These are phyloP conservation scores for Apophysomyces trapeziformis DNA, from an alignment of 371 early-diverging fungal species.

Conservation along the genomic window DNA sequence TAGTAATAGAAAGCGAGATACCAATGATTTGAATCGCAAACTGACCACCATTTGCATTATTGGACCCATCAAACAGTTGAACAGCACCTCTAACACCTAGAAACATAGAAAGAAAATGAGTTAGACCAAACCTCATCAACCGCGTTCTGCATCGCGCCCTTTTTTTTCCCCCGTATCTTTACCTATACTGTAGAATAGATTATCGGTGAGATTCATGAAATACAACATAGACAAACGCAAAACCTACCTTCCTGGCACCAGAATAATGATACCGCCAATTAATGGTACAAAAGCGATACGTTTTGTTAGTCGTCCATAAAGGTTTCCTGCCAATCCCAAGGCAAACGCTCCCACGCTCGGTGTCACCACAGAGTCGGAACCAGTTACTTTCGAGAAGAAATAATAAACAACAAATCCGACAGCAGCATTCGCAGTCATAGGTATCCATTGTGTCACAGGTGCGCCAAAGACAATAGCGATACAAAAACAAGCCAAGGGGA, in stretches of 20 bases:
- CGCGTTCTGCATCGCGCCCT: no score
- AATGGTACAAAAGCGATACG: constrained; percentile 39
- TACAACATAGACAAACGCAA: neutral
- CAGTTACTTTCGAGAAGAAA: constrained; percentile 31
- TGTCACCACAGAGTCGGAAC: constrained; percentile 28
- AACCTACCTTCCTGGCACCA: constrained; percentile 42
- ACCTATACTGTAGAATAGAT: neutral
- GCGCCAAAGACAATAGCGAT: constrained; percentile 41
- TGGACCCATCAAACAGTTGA: constrained; percentile 38
- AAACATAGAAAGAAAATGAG: neutral
- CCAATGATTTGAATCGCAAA: constrained; percentile 44
- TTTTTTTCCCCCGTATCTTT: neutral
- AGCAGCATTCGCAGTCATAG: constrained; percentile 32
- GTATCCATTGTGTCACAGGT: constrained; percentile 23
- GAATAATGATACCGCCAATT: constrained; percentile 41
- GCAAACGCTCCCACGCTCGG: constrained; percentile 46
- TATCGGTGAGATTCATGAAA: neutral
- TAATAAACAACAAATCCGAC: constrained; percentile 36
- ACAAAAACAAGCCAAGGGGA: constrained; percentile 31
- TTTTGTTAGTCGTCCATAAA: constrained; percentile 35
- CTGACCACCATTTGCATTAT: constrained; percentile 17
- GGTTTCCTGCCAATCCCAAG: constrained; percentile 35
- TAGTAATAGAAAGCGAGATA: constrained; percentile 39
- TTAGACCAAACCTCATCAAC: no score
- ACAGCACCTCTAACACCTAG: constrained; percentile 43